phyloP scores from a whole-genome alignment of 1,139 yeast species.

The Geotrichum carabidarum region DNA sequence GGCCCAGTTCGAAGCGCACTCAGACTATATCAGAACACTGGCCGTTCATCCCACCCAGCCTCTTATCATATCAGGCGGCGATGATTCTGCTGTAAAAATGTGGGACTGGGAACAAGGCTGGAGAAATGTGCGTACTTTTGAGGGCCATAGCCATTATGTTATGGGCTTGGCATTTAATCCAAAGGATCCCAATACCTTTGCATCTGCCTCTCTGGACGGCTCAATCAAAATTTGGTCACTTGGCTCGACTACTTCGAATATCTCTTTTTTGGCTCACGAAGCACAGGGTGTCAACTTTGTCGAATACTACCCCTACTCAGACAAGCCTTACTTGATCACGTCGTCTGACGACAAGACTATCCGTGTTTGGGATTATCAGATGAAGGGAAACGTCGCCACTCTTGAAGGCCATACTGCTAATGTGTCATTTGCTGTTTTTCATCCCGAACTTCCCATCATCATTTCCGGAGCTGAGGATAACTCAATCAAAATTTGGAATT shows the following conservation, averaged over 20 bases:
- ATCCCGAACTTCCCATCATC: constrained; percentile 87
- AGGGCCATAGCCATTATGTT: constrained; percentile 93
- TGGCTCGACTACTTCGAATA: constrained; percentile 85
- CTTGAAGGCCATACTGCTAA: constrained; percentile 90
- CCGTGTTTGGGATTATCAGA: constrained; percentile 95
- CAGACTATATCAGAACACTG: constrained; percentile 88
- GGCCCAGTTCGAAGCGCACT: constrained; percentile 94
- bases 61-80: constrained; percentile 80
- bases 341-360: constrained; percentile 89
- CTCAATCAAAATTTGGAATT: constrained; percentile 91
- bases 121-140: constrained; percentile 84
- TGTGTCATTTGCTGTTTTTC: constrained; percentile 95
- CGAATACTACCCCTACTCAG: constrained; percentile 94
- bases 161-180: constrained; percentile 95
- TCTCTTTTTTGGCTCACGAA: constrained; percentile 86
- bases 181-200: constrained; percentile 95
- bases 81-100: constrained; percentile 82
- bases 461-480: constrained; percentile 87
- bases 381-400: constrained; percentile 91
- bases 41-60: constrained; percentile 95
- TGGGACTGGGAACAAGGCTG: constrained; percentile 95
- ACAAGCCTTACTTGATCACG: constrained; percentile 91
- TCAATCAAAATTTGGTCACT: constrained; percentile 96
- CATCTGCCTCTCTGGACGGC: constrained; percentile 91
- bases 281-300: constrained; percentile 92